Evolutionary conservation across 192 early-diverging fungal genomes (phyloP), one percentile per base, ranked within the genome.

Genomic region (Rhizophagus prolifer): DNA sequence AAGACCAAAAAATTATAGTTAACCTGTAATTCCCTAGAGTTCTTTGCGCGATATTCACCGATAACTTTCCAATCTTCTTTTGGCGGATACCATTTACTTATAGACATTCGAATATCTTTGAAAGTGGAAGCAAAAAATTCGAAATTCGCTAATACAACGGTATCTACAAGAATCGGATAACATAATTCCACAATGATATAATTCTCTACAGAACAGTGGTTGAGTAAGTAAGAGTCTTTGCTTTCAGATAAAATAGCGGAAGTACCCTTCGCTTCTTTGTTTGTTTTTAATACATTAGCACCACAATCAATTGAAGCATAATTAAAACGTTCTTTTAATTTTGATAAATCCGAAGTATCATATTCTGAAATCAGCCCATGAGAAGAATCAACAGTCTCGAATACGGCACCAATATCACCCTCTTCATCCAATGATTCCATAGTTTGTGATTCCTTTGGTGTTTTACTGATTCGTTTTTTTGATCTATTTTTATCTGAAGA

Each of bases 91-190:
- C 86, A 77, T 59, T 93, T 88, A 63, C 89, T 85, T 47, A 94
- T 90, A 65, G 89, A 94, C 0, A 98, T 88, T 59, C 89, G 84
- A 80, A 95, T 90, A 54, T 97, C 92, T 76, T 94, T 94, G 79
- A 97, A 97, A 2, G 93, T 97, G 62, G 92, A 94, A 0, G 94
- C 95, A 78, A 99, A 99, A 80, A 97, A 96, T 82, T 99, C 98
- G 78, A 92, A 96, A 82, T 98, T 98, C 64, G 94, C 98, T 59
- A 99, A 79, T 19, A 92, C 88, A 68, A 99, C 79, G 2, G 94
- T 90, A 81, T 97, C 94, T 26, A 99, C 91, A 7, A 97, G 81
- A 71, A 98, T 96, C 25, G 93, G 93, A 77, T 98, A 91, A 82
- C 98, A 99, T 6, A 99, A 87, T 82, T 97, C 95, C 16, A 98